phyloP scores from a whole-genome alignment of 768 basidiomycete species.

The Mrakia frigida region DNA sequence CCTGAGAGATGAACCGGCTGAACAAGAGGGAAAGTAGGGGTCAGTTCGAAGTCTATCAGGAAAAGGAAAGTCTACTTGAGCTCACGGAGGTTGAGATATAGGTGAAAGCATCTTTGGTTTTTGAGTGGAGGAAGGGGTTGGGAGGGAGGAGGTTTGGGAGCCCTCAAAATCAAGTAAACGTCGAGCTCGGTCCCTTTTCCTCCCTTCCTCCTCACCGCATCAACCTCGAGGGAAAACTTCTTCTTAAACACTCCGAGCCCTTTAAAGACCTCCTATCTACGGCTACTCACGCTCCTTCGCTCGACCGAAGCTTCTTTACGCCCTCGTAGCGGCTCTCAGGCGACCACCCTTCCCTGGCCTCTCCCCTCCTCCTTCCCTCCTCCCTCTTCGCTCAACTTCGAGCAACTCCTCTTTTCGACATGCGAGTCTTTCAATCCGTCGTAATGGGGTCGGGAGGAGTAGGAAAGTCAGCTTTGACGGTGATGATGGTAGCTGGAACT shows the following conservation, averaged over 20 bases:
- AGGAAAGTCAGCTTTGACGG: slow-evolving; percentile 21
- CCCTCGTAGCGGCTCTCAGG: background rate
- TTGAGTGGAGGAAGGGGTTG: background rate
- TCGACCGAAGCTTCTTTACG: background rate
- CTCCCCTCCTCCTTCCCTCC: background rate
- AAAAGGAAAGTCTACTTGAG: slow-evolving; percentile 32
- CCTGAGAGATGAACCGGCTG: slow-evolving; percentile 49
- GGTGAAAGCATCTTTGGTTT: slow-evolving; percentile 17
- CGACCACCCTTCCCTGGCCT: background rate
- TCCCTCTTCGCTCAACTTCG: too few relatives aligned
- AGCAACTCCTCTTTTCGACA: background rate
- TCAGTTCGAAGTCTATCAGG: slow-evolving; percentile 33
- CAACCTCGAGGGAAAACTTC: too few relatives aligned
- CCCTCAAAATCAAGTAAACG: too few relatives aligned
- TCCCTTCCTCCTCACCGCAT: background rate
- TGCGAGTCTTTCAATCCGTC: slow-evolving; percentile 15
- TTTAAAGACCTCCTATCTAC: too few relatives aligned
- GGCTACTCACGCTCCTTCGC: background rate
- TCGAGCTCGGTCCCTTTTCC: too few relatives aligned
- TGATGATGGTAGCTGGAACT: background rate
- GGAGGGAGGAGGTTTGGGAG: background rate
- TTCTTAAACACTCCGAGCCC: background rate
- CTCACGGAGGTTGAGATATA: slow-evolving; percentile 32
- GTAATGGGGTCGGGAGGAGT: slow-evolving; percentile 26
- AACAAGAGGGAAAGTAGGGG: slow-evolving; percentile 41